These are phyloP conservation scores for Magnusiomyces ingens DNA, from an alignment of 1,139 yeast species.

Conservation along the genomic window DNA sequence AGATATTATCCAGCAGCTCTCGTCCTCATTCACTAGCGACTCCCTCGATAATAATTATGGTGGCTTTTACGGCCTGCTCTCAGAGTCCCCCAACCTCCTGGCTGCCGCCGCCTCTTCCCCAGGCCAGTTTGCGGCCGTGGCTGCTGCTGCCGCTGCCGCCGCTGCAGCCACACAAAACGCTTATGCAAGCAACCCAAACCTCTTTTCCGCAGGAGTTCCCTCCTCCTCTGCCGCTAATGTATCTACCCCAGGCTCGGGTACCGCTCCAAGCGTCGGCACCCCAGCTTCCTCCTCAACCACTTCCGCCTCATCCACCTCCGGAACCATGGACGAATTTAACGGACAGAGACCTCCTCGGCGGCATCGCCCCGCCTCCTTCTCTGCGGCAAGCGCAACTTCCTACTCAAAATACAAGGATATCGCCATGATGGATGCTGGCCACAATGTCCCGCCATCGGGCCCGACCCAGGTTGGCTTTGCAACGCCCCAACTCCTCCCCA, in stretches of 20 bases:
- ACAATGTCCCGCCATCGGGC: conserved; percentile 28
- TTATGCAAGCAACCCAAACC: neutral
- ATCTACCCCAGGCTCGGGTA: conserved; percentile 10
- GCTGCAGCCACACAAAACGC: conserved; percentile 6
- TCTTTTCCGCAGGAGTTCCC: neutral
- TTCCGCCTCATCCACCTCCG: conserved; percentile 10
- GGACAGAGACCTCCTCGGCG: conserved; percentile 18
- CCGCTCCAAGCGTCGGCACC: neutral
- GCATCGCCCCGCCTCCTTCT: conserved; percentile 66
- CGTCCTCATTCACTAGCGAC: neutral
- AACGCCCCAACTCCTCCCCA: conserved; percentile 58
- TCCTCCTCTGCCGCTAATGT: conserved; percentile 1
- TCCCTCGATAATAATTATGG: conserved; percentile 3
- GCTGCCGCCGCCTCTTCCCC: neutral
- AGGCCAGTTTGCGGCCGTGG: neutral
- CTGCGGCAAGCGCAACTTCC: conserved; percentile 69
- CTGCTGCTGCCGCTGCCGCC: neutral
- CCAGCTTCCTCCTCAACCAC: neutral
- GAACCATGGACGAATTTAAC: conserved; percentile 14
- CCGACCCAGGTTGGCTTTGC: conserved; percentile 71
- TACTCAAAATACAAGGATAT: conserved; percentile 51
- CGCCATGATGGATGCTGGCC: conserved; percentile 27
- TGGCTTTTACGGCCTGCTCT: conserved; percentile 4
- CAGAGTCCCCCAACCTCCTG: neutral
- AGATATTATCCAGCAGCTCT: too few species aligned